A percentile compares a stretch with the other conserved stretches of the same genome.
Evolutionary conservation across 257 asterid species (phyloP).

Genomic region (Verbena officinalis): DNA sequence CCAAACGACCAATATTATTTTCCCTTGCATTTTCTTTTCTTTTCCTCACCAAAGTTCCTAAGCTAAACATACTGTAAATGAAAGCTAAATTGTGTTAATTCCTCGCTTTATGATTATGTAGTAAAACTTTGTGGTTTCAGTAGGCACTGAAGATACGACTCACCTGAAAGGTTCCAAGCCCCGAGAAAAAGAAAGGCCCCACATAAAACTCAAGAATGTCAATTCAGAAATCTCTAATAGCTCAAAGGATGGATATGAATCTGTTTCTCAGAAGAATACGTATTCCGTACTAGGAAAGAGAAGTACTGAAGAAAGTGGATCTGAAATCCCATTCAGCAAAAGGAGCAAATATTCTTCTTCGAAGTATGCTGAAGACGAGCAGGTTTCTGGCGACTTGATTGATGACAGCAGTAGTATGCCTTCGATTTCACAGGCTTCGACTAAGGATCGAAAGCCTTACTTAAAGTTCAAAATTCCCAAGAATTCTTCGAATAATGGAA

Average conservation of each 20-base stretch:
- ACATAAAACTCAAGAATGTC: slow-evolving; percentile 41
- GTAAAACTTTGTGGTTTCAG: too few relatives aligned
- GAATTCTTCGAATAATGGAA: slow-evolving; percentile 60
- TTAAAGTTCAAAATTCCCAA: slow-evolving; percentile 79
- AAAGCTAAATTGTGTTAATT: too few relatives aligned
- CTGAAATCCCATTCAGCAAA: slow-evolving; percentile 46
- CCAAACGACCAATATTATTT: too few relatives aligned
- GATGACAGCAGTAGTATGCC: slow-evolving; percentile 46
- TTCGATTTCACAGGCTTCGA: slow-evolving; percentile 35
- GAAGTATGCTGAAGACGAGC: slow-evolving; percentile 38
- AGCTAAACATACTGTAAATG: too few relatives aligned
- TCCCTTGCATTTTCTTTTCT: too few relatives aligned
- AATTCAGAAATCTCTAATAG: slow-evolving; percentile 33
- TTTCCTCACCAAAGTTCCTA: too few relatives aligned
- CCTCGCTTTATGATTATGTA: too few relatives aligned
- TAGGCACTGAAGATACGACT: too few relatives aligned
- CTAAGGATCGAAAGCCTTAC: slow-evolving; percentile 61
- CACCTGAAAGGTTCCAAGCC: slow-evolving; percentile 50
- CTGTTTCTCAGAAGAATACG: slow-evolving; percentile 49
- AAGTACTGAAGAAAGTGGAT: slow-evolving; percentile 45
- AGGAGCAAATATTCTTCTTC: slow-evolving; percentile 48
- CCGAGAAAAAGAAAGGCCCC: slow-evolving; percentile 39
- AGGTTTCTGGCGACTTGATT: slow-evolving; percentile 41
- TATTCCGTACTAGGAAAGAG: slow-evolving; percentile 52
- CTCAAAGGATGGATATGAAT: slow-evolving; percentile 44